A percentile compares a stretch with the other conserved stretches of the same genome.
phyloP scores from a whole-genome alignment of 495 filamentous ascomycete species.

The Xylaria grammica region DNA sequence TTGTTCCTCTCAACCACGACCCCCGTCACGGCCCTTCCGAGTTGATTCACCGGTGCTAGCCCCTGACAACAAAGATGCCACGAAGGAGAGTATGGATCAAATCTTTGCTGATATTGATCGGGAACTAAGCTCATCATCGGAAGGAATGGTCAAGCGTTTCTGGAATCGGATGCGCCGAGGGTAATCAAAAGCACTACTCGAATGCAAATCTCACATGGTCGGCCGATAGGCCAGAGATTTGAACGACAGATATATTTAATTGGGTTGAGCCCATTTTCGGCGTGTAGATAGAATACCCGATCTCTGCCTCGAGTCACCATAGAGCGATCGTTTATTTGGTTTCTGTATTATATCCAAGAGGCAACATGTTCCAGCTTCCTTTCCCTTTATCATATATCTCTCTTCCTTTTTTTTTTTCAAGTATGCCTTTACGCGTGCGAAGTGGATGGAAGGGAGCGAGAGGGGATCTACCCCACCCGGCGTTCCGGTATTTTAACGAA shows the following conservation, averaged over 20 bases:
- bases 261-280: background rate
- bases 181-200: background rate
- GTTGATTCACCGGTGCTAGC: slow-evolving; percentile 24
- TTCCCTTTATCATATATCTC: slow-evolving; percentile 5
- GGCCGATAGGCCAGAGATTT: background rate
- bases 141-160: slow-evolving; percentile 38
- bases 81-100: slow-evolving; percentile 40
- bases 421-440: background rate
- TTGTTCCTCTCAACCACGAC: slow-evolving; percentile 36
- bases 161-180: slow-evolving; percentile 42
- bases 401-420: too few species aligned
- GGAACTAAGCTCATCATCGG: slow-evolving; percentile 29
- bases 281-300: background rate
- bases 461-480: background rate
- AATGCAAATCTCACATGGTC: background rate
- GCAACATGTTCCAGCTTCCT: background rate
- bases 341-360: slow-evolving; percentile 17
- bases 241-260: background rate
- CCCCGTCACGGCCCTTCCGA: slow-evolving; percentile 28
- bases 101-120: slow-evolving; percentile 42
- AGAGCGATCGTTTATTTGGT: slow-evolving; percentile 10
- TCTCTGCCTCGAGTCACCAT: background rate
- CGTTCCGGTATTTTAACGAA: slow-evolving; percentile 13
- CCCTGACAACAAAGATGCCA: slow-evolving; percentile 21
- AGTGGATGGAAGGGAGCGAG: background rate